These are phyloP conservation scores for Debaryomycetaceae sp. DNA, from an alignment of 1,139 yeast genomes.

Conservation along the genomic window DNA sequence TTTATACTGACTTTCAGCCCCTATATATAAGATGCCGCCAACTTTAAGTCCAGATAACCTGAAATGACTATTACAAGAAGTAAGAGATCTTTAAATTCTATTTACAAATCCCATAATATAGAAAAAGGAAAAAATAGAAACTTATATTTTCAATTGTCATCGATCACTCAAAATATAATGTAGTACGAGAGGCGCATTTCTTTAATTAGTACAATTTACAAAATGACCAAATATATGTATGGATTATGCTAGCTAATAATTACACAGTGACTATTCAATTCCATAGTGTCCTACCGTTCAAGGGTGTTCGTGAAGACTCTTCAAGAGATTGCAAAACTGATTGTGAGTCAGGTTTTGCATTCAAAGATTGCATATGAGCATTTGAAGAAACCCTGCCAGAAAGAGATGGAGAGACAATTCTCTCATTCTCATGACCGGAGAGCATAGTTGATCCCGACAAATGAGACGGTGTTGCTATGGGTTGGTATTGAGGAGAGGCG, in stretches of 20 bases:
- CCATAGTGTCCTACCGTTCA: neutral
- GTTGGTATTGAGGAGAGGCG: constrained; percentile 1
- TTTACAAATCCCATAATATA: no score
- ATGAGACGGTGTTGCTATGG: neutral
- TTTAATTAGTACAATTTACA: no score
- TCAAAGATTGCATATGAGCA: neutral
- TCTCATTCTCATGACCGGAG: neutral
- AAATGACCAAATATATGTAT: no score
- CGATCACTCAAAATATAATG: no score
- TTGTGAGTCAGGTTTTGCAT: neutral
- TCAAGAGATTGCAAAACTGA: neutral
- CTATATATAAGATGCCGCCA: no score
- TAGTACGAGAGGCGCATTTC: no score
- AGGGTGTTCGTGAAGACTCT: neutral
- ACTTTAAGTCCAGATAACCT: no score
- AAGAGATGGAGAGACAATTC: neutral
- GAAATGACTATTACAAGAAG: no score
- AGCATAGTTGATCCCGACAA: neutral
- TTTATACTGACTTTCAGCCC: neutral
- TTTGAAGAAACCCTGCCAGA: neutral
- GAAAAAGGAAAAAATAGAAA: no score
- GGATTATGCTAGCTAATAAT: no score
- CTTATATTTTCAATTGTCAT: no score
- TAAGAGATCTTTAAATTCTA: no score
- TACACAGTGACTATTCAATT: neutral